Evolutionary conservation across 768 basidiomycete genomes (phyloP), one percentile per base, ranked within the genome.

Genomic region (Leccinellum albellum): DNA sequence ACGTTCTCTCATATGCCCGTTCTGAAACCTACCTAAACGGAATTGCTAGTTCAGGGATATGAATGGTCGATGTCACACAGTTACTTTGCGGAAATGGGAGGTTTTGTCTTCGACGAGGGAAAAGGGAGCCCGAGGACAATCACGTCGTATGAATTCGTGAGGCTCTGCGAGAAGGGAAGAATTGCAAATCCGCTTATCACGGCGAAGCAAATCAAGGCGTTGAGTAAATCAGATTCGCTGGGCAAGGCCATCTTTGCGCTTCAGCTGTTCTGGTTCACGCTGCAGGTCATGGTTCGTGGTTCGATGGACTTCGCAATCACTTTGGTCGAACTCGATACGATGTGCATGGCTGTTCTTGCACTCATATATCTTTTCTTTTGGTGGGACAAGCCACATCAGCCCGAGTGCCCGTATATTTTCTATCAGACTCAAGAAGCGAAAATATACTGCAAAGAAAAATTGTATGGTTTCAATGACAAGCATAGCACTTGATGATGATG

Each of bases 21-120:
- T 50, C 49, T 4, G 49, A 50, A 13, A 32, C 10, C 6, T 47
- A n/a, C 4, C 4, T 10, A 3, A 23, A 47, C 21, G 6, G 13
- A 48, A 28, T 3, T 31, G 1, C 14, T 6, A 54, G 45, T 32
- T 10, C 21, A 54, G 24, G 53, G 53, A 26, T 54, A 54, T 14
- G 32, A 20, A 13, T 54, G 53, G 45, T 46, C 53, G 7, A 54
- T 54, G 53, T 12, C 53, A 12, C 53, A 54, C n/a, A 54, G 53
- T 20, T 20, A 55, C 47, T 55, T 55, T 23, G 54, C 26, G 12
- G 15, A 28, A 20, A 55, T 55, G 54, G 54, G 54, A 4, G 54
- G 54, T 8, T 48, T 55, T 15, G 32, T 55, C 7, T 40, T 37
- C 10, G 13, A 29, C 12, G 54, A 55, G 1, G 28, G 23, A 33